Base-by-base conservation (phyloP, 106 monocot genomes). In the Dendrobium chrysotoxum region DNA sequence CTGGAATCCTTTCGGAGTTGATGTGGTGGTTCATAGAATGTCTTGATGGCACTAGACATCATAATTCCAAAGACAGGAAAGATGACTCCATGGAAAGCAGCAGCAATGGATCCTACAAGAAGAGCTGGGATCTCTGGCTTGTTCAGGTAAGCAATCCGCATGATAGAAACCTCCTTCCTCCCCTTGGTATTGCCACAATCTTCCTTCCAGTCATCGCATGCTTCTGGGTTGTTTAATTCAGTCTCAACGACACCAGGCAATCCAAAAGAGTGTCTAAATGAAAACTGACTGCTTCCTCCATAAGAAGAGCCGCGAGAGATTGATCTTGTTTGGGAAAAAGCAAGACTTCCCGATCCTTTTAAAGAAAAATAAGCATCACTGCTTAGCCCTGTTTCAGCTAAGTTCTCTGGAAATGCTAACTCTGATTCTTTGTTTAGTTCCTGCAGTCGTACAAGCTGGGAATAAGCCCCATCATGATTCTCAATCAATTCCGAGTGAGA, bases 381-480 rank as follows among this genome's bases (percentile, higher is more conserved):
- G 58, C 64, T 83, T 13, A 30, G 39, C 28, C 17, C 31, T 70
- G 5, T 13, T 20, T 53, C 75, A 53, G 15, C 53, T 28, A 25
- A 5, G 7, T 55, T 68, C 28, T 31, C 30, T 44, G 65, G 40
- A 35, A 13, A 0, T 28, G 16, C 23, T 42, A 70, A 55, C 9
- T 77, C 64, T 4, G 65, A 39, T 57, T 92, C 31, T 17, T 86
- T 86, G 30, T 78, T 79, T 11, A 82, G 77, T 53, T 90, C 90
- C 82, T 95, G 95, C 47, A 95, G 80, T 20, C 83, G 86, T n/a
- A 95, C 87, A 35, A 95, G 90, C 53, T 95, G 90, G 53, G 80
- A 87, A 74, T 95, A 95, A 31, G 95, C 85, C 0, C 95, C 95
- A n/a, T 92, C 80, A 4, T 66, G 80, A 47, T 92, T 78, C 71